Percentiles rank a stretch among this genome's conserved stretches.
Evolutionary conservation across 352 stramenopile genomes (phyloP).

Genomic region (Phytopythium litorale): DNA sequence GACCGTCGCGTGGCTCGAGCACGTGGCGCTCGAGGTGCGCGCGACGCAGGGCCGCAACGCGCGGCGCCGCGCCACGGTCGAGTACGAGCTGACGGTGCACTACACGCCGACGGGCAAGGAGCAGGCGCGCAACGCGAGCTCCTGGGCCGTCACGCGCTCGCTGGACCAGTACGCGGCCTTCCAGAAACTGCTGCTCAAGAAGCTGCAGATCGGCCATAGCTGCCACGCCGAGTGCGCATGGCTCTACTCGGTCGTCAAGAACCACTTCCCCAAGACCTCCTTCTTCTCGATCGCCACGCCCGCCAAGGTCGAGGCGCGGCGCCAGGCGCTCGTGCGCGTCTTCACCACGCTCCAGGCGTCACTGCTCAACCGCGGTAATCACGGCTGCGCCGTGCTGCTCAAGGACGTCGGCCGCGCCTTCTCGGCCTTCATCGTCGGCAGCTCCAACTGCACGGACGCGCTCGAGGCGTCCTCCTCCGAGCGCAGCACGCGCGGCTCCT

Average conservation of each 20-base stretch:
- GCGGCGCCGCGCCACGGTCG: slow-evolving; percentile 20
- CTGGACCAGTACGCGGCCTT: slow-evolving; percentile 45
- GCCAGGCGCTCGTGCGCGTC: slow-evolving; percentile 20
- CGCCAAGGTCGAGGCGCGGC: slow-evolving; percentile 22
- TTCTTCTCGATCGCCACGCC: slow-evolving; percentile 12
- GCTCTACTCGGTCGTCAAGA: slow-evolving; percentile 52
- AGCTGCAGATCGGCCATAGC: slow-evolving; percentile 47
- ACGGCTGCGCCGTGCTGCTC: slow-evolving; percentile 19
- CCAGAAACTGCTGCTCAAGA: slow-evolving; percentile 41
- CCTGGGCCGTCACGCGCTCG: slow-evolving; percentile 23
- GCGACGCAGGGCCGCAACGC: slow-evolving; percentile 20
- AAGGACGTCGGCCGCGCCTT: slow-evolving; percentile 26
- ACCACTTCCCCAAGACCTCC: slow-evolving; percentile 50
- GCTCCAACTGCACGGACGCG: slow-evolving; percentile 20
- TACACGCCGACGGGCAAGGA: slow-evolving; percentile 10
- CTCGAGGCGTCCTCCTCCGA: slow-evolving; percentile 13
- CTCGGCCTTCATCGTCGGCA: slow-evolving; percentile 18
- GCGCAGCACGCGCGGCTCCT: slow-evolving; percentile 17
- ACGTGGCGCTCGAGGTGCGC: slow-evolving; percentile 29
- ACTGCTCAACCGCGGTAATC: slow-evolving; percentile 30
- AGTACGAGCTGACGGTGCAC: slow-evolving; percentile 27
- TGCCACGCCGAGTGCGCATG: slow-evolving; percentile 64
- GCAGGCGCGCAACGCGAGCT: slow-evolving; percentile 7
- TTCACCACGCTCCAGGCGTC: slow-evolving; percentile 20
- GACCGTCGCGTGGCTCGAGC: slow-evolving; percentile 30